Base-by-base conservation (phyloP, 352 stramenopile species). In the Stephanocyclus meneghinianus region DNA sequence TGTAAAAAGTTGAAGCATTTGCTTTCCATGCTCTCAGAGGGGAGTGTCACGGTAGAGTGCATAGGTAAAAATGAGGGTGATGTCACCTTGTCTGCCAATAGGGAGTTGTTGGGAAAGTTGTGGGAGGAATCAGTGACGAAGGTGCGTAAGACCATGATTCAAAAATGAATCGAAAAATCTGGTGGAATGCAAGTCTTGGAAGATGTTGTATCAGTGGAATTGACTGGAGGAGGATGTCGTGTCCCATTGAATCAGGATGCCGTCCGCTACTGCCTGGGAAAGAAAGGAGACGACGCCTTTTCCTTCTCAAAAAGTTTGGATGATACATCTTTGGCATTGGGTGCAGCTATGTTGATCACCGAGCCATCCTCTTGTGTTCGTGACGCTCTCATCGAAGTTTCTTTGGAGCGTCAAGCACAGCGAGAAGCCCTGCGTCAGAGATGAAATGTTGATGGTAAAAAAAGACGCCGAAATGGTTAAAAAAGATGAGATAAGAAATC, bases 1-100 rank as follows among this genome's bases (percentile, higher is more conserved):
- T 82, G 76, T 35, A 30, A 51, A 18, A 86, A 84, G 48, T 51
- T 88, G 5, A 88, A 88, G 50, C 82, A 88, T 57, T 68, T 88
- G 35, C 71, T 88, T 18, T 81, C 64, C 3, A 81, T 86, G 78
- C 57, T 88, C 0, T 67, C 82, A 2, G 67, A 79, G 26, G 72
- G 55, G 8, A 72, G 16, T 29, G 77, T 87, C 0, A 83, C 73
- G 16, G 81, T 87, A 7, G 81, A 87, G 62, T 77, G 72, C 62
- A 63, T 87, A 37, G 74, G 74, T 9, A 62, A 66, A 35, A 72
- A 87, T 51, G 76, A 84, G 45, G 55, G 16, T 3, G 81, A 87
- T 63, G 56, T 87, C 13, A 73, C 6, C 7, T 60, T 87, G 15
- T 37, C 64, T 11, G 69, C 29, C 2, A 83, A 21, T 42, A 62